These are phyloP conservation scores for Tremella yokohamensis DNA, from an alignment of 768 basidiomycete species.

Conservation along the genomic window DNA sequence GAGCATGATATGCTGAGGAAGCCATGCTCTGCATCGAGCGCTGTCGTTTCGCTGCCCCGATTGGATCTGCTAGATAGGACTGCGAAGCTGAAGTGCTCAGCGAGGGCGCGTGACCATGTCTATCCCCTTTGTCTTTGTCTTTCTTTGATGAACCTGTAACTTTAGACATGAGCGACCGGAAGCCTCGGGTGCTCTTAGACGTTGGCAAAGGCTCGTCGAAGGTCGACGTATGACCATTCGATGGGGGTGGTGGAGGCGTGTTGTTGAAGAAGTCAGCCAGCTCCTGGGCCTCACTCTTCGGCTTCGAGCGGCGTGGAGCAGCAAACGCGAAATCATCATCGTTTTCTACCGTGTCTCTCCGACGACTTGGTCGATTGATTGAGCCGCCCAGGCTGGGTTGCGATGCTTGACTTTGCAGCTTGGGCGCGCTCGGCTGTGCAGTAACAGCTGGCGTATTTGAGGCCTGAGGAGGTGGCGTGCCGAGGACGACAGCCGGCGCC, in stretches of 20 bases:
- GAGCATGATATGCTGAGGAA: neutral
- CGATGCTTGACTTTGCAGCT: slow-evolving; percentile 4
- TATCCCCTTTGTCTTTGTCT: slow-evolving; percentile 10
- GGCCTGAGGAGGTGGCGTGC: slow-evolving; percentile 30
- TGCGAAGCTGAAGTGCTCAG: neutral
- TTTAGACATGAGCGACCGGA: slow-evolving; percentile 80
- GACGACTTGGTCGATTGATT: slow-evolving; percentile 5
- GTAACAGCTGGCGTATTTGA: slow-evolving; percentile 1
- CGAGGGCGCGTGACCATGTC: neutral
- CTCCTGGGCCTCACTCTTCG: slow-evolving; percentile 35
- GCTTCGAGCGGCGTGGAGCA: slow-evolving; percentile 2
- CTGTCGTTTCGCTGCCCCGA: slow-evolving; percentile 3
- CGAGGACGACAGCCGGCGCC: slow-evolving; percentile 39
- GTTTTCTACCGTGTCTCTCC: slow-evolving; percentile 11
- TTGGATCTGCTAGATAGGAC: neutral
- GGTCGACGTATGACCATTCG: neutral
- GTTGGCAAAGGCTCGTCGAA: slow-evolving; percentile 17
- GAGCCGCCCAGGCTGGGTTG: neutral
- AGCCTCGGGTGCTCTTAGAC: slow-evolving; percentile 45
- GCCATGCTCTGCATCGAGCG: slow-evolving; percentile 12
- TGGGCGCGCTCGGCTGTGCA: slow-evolving; percentile 1
- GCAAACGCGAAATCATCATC: slow-evolving; percentile 12
- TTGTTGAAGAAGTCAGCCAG: slow-evolving; percentile 42
- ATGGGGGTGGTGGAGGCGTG: slow-evolving; percentile 31
- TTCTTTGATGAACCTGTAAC: slow-evolving; percentile 53